Evolutionary conservation across 2,329 filamentous ascomycete species (phyloP).

Genomic region (Neoarthrinium moseri): DNA sequence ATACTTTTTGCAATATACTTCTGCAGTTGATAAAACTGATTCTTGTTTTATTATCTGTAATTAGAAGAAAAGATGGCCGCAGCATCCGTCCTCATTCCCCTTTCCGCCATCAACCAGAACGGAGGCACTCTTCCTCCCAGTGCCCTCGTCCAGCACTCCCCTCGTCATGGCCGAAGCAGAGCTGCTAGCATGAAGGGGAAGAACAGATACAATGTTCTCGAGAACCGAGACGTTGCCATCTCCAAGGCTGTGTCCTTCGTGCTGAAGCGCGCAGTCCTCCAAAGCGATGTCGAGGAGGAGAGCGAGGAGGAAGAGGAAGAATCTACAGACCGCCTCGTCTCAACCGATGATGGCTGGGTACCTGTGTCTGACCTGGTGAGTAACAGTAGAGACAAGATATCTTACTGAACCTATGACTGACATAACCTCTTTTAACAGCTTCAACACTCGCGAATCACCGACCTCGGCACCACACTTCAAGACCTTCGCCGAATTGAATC

Average conservation of each 20-base stretch:
- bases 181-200: slow-evolving; percentile 38
- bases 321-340: slow-evolving; percentile 28
- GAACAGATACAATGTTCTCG: slow-evolving; percentile 38
- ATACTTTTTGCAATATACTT: neutral
- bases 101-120: slow-evolving; percentile 32
- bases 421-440: slow-evolving; percentile 23
- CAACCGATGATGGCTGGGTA: slow-evolving; percentile 39
- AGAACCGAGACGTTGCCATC: slow-evolving; percentile 37
- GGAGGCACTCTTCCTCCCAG: slow-evolving; percentile 34
- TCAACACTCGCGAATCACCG: slow-evolving; percentile 30
- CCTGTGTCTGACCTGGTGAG: slow-evolving; percentile 37
- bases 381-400: slow-evolving; percentile 6
- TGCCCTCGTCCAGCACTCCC: slow-evolving; percentile 30
- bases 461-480: slow-evolving; percentile 32
- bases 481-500: slow-evolving; percentile 33
- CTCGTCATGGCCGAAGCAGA: slow-evolving; percentile 37
- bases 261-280: slow-evolving; percentile 34
- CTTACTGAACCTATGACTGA: slow-evolving; percentile 5
- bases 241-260: slow-evolving; percentile 40
- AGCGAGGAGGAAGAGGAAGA: slow-evolving; percentile 33
- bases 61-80: slow-evolving; percentile 26
- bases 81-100: slow-evolving; percentile 31
- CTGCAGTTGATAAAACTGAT: neutral
- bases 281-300: slow-evolving; percentile 12
- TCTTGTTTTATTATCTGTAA: neutral